Evolutionary conservation across 2,329 filamentous ascomycete species (phyloP).

Genomic region (Esteya vermicola): DNA sequence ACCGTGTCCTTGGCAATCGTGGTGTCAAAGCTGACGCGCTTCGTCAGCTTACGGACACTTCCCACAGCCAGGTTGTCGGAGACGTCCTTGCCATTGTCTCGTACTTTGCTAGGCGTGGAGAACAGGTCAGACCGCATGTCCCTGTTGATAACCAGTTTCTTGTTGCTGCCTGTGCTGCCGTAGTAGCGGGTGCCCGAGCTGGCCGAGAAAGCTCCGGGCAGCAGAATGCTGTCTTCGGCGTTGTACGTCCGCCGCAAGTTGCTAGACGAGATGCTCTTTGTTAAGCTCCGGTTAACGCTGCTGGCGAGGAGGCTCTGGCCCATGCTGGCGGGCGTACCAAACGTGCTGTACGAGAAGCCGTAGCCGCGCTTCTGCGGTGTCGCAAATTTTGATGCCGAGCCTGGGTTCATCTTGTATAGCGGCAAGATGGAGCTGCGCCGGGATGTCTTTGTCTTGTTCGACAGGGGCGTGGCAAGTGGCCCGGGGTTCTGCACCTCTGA

Average conservation of each 20-base stretch:
- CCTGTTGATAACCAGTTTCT: conserved; percentile 86
- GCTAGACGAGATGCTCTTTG: conserved; percentile 79
- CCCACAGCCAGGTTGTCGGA: conserved; percentile 19
- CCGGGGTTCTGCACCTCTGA: conserved; percentile 60
- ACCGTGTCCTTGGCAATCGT: conserved; percentile 29
- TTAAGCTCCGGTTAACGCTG: conserved; percentile 53
- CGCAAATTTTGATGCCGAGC: conserved; percentile 61
- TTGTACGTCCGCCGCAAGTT: conserved; percentile 73
- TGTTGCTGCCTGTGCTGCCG: conserved; percentile 58
- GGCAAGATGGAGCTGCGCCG: conserved; percentile 71
- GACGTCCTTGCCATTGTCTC: conserved; percentile 19
- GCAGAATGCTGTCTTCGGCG: conserved; percentile 71
- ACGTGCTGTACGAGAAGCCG: conserved; percentile 86
- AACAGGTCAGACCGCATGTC: conserved; percentile 64
- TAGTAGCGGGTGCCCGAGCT: conserved; percentile 49
- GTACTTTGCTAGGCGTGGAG: conserved; percentile 42
- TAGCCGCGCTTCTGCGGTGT: conserved; percentile 81
- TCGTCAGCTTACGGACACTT: conserved; percentile 45
- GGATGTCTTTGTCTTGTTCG: conserved; percentile 51
- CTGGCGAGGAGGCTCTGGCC: conserved; percentile 52
- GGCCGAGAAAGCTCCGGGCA: conserved; percentile 71
- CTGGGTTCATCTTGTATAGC: conserved; percentile 75
- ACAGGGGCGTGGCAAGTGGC: conserved; percentile 80
- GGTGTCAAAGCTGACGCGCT: conserved; percentile 86
- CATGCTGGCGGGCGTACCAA: conserved; percentile 57